phyloP scores from a whole-genome alignment of 805 yeast species.

The Wickerhamiella spandovensis region DNA sequence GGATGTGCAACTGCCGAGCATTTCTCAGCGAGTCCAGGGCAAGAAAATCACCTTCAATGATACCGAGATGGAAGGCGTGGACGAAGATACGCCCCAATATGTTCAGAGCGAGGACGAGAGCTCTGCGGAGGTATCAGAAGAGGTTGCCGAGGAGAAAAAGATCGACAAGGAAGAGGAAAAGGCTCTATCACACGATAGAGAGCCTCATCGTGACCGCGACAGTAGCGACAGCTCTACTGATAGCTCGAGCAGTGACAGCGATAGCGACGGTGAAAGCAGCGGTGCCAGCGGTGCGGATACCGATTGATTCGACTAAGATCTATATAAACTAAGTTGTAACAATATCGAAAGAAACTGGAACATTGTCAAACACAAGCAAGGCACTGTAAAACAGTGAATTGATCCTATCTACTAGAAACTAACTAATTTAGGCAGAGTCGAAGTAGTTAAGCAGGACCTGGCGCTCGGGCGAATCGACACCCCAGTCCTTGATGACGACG shows the following conservation, averaged over 20 bases:
- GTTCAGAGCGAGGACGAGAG: not conserved
- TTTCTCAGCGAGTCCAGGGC: not conserved
- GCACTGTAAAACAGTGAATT: not conserved
- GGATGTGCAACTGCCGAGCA: conserved; percentile 12
- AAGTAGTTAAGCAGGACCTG: conserved; percentile 90
- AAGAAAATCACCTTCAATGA: not conserved
- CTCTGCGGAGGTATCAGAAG: not conserved
- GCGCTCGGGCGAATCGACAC: conserved; percentile 98
- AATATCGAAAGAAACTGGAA: not conserved
- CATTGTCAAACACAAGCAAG: not conserved
- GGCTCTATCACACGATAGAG: not conserved
- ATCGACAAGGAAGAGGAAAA: not conserved
- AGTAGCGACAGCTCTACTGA: not conserved
- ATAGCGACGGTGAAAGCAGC: not conserved
- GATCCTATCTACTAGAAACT: not conserved
- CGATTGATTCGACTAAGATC: not conserved
- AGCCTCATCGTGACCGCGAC: not conserved
- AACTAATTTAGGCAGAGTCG: conserved; percentile 55
- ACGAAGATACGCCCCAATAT: not conserved
- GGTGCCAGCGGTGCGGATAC: not conserved
- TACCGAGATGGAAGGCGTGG: not conserved
- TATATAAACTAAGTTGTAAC: not conserved
- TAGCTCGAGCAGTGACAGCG: not conserved
- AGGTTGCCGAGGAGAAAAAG: not conserved
- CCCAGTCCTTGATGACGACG: conserved; percentile 99